Evolutionary conservation across 371 early-diverging fungal species (phyloP).

Genomic region (Smittium culicis): DNA sequence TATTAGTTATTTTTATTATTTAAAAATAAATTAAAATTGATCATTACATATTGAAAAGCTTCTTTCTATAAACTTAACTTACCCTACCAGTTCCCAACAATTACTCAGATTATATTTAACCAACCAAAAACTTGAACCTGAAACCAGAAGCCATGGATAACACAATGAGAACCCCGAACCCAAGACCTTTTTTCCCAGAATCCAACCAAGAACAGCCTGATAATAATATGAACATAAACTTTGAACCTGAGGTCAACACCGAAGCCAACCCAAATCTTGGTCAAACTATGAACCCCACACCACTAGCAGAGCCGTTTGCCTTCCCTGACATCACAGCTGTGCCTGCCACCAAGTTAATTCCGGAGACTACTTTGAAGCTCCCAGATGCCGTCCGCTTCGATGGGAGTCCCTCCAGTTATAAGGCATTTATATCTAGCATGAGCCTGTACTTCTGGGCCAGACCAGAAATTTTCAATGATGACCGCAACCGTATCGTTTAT

Average conservation of each 20-base stretch:
- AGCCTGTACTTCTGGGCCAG: not conserved
- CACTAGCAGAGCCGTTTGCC: not conserved
- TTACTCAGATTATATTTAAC: not conserved
- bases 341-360: not conserved
- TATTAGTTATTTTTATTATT: no score
- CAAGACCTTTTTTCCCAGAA: not conserved
- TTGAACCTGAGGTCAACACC: not conserved
- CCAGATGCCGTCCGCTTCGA: not conserved
- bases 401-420: not conserved
- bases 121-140: not conserved
- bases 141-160: not conserved
- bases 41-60: not conserved
- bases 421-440: slow-evolving; percentile 3
- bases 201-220: not conserved
- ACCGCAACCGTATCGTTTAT: not conserved
- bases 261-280: not conserved
- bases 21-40: not conserved
- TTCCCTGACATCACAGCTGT: not conserved
- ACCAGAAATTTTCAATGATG: not conserved
- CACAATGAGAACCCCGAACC: not conserved
- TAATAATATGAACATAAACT: not conserved
- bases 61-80: not conserved
- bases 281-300: not conserved
- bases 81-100: not conserved
- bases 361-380: not conserved